Base-by-base conservation (phyloP, 2,329 filamentous ascomycete genomes). In the Chrysosporium queenslandicum region DNA sequence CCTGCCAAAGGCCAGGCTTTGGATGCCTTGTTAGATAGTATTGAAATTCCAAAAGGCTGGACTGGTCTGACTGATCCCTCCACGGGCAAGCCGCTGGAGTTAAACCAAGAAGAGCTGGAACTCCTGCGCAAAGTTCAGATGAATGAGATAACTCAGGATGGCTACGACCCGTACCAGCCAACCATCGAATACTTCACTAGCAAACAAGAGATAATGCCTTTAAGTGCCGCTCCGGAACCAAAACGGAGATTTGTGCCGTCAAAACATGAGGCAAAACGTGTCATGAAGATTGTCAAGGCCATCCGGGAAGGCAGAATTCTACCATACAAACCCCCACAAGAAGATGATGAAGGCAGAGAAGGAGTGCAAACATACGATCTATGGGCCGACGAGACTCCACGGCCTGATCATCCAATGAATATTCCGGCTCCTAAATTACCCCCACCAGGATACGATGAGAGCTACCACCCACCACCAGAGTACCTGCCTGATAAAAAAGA, bases 211-310 rank as follows among this genome's bases (percentile, higher is more conserved):
- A 83, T 86, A 57, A 97, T 98, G 90, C 92, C 92, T 12, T 70
- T 98, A 53, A 96, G 88, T 65, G 85, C 90, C 42, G 92, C 92
- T 0, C 92, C 92, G 5, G 92, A 98, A 66, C 92, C 92, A 1
- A 98, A 98, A 74, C 80, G 92, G 58, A 83, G 92, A 61, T 98
- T 97, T 67, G 74, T 98, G 8, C 92, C 94, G 5, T 97, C 91
- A 43, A 97, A 96, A 71, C 88, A 98, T 68, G 92, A 98, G 70
- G 86, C 87, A 29, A 96, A 96, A 75, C 82, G 90, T 53, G 81
- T 98, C 48, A 95, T 96, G 81, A 97, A 98, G 74, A 82, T 98
- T 63, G 92, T 97, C 50, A 88, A 87, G 64, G 92, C 92, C 34
- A 98, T 98, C 60, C 83, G 86, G 58, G 91, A 97, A 70, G 92